Evolutionary conservation across 23 red algal genomes (phyloP), one percentile per base, ranked within the genome.

Genomic region (Gracilaria gracilis): DNA sequence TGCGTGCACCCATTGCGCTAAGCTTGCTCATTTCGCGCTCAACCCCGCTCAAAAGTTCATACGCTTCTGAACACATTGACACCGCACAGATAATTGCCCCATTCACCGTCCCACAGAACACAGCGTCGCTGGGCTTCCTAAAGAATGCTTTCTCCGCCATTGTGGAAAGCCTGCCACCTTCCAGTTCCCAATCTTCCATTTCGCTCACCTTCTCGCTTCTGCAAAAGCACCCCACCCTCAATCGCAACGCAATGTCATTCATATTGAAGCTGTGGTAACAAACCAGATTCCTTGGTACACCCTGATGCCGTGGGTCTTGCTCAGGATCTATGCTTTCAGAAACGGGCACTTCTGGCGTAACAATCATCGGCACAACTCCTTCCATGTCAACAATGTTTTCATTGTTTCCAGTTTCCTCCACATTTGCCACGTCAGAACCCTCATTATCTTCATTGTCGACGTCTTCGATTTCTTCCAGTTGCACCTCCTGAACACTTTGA

Each of bases 241-340:
- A 7, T 44, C 86, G 86, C 48, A 89, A 37, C 16, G 86, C 64
- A 4, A 71, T 89, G 58, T 79, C 69, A 9, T 53, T 49, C 70
- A 89, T 64, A 55, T 89, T 78, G 57, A 89, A 89, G 36, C 47
- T 89, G 32, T 89, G 86, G 46, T 89, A 49, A 57, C 86, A 80
- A 9, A 79, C 86, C 20, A 89, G 51, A 73, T 89, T 89, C 14
- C 72, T 40, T 6, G 86, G 72, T 55, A 89, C 69, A 59, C 78
- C 78, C 49, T 27, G 57, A 33, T 32, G 49, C 27, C 78, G 78
- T 49, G 29, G 14, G 34, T 81, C 51, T n/a, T 81, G 51, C 21
- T 81, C 78, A 19, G 49, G 78, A 81, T 75, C 69, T 42, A 46
- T 75, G 5, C 14, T 48, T 27, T 75, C 69, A 3, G 7, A 12